Conservation (phyloP, 1,139 yeast species). For the Kurtzmaniella quercitrusa region DNA sequence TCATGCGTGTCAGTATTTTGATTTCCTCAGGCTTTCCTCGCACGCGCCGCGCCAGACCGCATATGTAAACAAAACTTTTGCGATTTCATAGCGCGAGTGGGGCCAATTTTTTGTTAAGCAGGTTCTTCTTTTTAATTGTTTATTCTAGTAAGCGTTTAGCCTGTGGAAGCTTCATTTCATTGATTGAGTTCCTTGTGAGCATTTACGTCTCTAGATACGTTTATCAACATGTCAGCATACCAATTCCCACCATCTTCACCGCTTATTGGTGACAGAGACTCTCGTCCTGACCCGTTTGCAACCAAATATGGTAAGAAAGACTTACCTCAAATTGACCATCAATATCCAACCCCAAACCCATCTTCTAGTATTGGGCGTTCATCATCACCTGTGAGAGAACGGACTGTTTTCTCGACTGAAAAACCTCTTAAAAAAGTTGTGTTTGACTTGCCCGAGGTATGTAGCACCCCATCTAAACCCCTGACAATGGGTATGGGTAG, state of each 20-base stretch:
- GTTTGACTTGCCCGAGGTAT: neutral
- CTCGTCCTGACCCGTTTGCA: conserved; percentile 9
- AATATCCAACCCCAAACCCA: conserved; percentile 53
- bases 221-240: conserved; percentile 14
- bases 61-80: neutral
- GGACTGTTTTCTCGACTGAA: neutral
- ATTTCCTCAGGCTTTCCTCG: neutral
- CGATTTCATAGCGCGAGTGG: too few species aligned
- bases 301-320: conserved; percentile 8
- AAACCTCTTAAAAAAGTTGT: neutral
- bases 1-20: neutral
- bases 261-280: conserved; percentile 28
- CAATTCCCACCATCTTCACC: conserved; percentile 71
- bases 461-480: neutral
- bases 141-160: neutral
- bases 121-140: neutral
- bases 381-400: conserved; percentile 35
- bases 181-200: neutral
- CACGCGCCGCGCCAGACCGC: conserved; percentile 1
- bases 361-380: conserved; percentile 49
- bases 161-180: neutral
- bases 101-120: too few species aligned
- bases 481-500: too few species aligned
- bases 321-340: conserved; percentile 10
- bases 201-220: neutral